These are phyloP conservation scores for Penicillium dipodomyicola DNA, from an alignment of 495 filamentous ascomycete genomes.

Conservation along the genomic window DNA sequence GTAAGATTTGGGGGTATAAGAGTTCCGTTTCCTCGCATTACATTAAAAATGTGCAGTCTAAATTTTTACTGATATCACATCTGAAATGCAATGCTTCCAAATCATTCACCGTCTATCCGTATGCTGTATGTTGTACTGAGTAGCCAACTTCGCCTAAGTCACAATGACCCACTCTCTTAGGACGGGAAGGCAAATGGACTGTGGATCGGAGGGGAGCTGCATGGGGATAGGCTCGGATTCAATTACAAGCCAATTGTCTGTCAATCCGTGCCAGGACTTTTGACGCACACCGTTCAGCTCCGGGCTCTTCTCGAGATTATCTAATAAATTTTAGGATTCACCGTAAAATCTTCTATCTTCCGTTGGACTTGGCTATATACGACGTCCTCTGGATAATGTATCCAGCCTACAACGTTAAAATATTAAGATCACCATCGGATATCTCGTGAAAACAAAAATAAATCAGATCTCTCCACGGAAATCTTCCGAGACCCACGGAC, in stretches of 20 bases:
- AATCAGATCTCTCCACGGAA: conserved; percentile 1
- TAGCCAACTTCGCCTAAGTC: conserved; percentile 19
- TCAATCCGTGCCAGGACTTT: background rate
- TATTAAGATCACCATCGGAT: conserved; percentile 8
- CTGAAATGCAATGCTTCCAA: background rate
- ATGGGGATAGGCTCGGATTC: background rate
- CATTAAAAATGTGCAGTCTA: too few relatives aligned
- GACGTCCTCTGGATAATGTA: background rate
- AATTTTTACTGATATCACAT: background rate
- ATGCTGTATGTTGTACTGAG: too few relatives aligned
- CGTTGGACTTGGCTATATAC: background rate
- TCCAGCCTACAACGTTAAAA: background rate
- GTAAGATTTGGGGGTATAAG: too few relatives aligned
- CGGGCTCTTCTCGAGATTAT: background rate
- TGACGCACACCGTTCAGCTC: conserved; percentile 10
- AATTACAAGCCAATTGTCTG: background rate
- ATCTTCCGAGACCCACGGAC: background rate
- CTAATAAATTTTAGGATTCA: too few relatives aligned
- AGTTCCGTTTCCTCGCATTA: too few relatives aligned
- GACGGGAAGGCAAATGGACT: conserved; percentile 17
- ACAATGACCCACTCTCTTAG: conserved; percentile 3
- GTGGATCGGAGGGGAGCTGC: conserved; percentile 6
- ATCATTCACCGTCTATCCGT: background rate
- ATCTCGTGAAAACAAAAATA: conserved; percentile 8
- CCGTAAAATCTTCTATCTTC: background rate